Evolutionary conservation across 2,329 filamentous ascomycete genomes (phyloP), one percentile per base, ranked within the genome.

Genomic region (Hypoxylon sp.): DNA sequence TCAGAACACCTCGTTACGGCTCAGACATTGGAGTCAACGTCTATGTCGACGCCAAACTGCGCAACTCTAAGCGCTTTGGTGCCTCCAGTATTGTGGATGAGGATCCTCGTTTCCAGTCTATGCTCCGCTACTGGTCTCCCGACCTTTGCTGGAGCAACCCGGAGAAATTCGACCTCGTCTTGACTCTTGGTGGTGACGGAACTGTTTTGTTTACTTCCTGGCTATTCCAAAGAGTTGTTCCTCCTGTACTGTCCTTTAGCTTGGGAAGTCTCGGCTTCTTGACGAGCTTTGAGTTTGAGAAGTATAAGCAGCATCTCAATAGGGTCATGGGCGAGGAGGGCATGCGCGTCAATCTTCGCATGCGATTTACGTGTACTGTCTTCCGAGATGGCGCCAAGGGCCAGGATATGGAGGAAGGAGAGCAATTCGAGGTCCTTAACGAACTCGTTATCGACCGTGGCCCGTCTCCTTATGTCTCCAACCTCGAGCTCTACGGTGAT

Each of bases 361-460:
- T 99, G 96, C 92, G 96, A 67, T 99, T 99, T 79, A 99, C 96
- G 14, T 98, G 95, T 81, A 98, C 96, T 0, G 94, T 99, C 7
- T 97, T 95, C 82, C 91, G 95, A 46, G 86, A 90, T 70, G 88
- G 86, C 29, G 79, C 81, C 3, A 78, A 82, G 1, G 86, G 85
- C 9, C 84, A 87, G n/a, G 88, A 88, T 39, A 86, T 90, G 70
- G 91, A 96, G 72, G 94, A 97, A 79, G 93, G 91, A 46, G 95
- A 98, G 81, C 94, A 97, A 74, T 98, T 97, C 70, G 96, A 99
- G 81, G 95, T 99, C 19, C 88, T 99, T 70, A 99, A 99, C 80
- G 96, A 99, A 81, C 89, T 99, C 54, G 95, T 99, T 78, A 98
- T 99, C 74, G 96, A 99, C 81, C 92, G 96, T 65, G 96, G 96